Conservation (phyloP, 305 asterid species). For the Ilex paraguariensis region DNA sequence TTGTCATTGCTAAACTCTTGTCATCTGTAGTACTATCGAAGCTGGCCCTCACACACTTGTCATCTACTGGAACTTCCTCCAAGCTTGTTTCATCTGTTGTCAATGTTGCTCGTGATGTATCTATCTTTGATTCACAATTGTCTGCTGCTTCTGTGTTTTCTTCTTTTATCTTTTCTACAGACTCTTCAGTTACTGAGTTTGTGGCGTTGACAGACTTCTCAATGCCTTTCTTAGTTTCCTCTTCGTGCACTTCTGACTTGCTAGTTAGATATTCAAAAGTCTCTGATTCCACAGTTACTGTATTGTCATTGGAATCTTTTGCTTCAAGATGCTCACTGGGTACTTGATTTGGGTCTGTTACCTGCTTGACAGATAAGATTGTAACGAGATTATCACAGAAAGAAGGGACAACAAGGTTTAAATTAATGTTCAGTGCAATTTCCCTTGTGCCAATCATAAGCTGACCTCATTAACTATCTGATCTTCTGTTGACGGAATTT, state of each 20-base stretch:
- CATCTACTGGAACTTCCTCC: background rate
- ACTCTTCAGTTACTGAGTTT: constrained; percentile 25
- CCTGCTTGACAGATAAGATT: background rate
- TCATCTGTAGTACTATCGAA: too few species aligned
- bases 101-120: background rate
- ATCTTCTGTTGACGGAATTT: background rate
- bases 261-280: background rate
- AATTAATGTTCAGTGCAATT: background rate
- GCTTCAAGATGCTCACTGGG: background rate
- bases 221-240: constrained; percentile 2
- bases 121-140: background rate
- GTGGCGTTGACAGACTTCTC: constrained; percentile 21
- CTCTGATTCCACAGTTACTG: background rate
- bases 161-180: constrained; percentile 4
- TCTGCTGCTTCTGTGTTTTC: background rate
- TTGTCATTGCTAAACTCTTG: too few species aligned
- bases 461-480: background rate
- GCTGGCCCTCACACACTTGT: background rate
- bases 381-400: background rate
- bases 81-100: background rate
- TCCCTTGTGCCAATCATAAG: background rate
- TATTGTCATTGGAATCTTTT: background rate
- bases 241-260: background rate
- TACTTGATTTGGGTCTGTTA: background rate
- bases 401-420: background rate